Base-by-base conservation (phyloP, 176 grass and related monocot genomes). In the Oryza officinalis region DNA sequence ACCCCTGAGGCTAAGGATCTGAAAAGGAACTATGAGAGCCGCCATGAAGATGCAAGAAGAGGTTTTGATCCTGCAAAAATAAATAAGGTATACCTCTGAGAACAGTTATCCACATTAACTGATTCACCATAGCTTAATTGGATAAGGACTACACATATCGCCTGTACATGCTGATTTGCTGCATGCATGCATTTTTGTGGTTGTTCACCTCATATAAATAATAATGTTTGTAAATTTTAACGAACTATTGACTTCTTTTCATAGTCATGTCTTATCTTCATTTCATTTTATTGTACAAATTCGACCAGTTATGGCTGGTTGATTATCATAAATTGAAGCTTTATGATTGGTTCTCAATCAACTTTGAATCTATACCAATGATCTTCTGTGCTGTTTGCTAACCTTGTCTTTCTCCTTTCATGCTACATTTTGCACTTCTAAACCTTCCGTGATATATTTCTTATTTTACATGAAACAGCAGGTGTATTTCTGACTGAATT, bases 11-110 rank as follows among this genome's bases (percentile, higher is more conserved):
- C 67, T 13, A 26, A 64, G 67, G 38, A 77, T 27, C 90, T 97
- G 47, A 94, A 92, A 74, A 83, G 80, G 47, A 87, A 83, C 61
- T 94, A 92, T 67, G 86, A 92, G 38, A 65, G 22, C 61, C 85
- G 88, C 37, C 67, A 52, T 71, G 64, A 87, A 69, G 81, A 74
- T 67, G 84, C 80, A 77, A 86, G 12, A 78, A 82, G 73, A 69
- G 80, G 65, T 52, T 90, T 75, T 81, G 83, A 80, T 79, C 84
- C 78, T 79, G 61, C 74, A 54, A 88, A 82, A 60, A 52, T 83
- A 78, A 81, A 84, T 18, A 97, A 88, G 86, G 90, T 90, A 74
- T 75, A 64, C 6, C 63, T 45, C 33, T 37, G 26, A 74, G 64
- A 79, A 65, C 26, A 83, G 70, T 84, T 79, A 54, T 84, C 50